Percentiles rank a stretch among this genome's conserved stretches.
These are phyloP conservation scores for Auriscalpium vulgare DNA, from an alignment of 768 basidiomycete species.

Conservation along the genomic window DNA sequence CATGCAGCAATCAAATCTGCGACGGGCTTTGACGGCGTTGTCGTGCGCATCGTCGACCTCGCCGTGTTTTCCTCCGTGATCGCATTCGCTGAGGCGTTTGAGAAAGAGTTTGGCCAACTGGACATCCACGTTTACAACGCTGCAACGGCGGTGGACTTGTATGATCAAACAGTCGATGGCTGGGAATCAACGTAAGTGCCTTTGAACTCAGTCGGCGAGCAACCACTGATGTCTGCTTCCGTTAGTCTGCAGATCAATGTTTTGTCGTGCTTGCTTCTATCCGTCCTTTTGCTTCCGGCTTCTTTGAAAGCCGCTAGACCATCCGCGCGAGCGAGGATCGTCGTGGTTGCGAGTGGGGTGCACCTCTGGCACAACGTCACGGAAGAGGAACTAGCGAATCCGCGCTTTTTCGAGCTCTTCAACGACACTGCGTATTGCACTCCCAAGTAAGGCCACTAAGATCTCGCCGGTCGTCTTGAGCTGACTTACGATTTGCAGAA, in stretches of 20 bases:
- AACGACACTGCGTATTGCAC: constrained; percentile 5
- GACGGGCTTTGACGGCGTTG: constrained; percentile 9
- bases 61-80: constrained; percentile 16
- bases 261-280: constrained; percentile 32
- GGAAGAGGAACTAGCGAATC: constrained; percentile 1
- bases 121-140: constrained; percentile 22
- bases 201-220: no score
- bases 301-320: constrained; percentile 27
- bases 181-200: constrained; percentile 20
- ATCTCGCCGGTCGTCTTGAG: background rate
- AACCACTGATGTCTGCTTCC: background rate
- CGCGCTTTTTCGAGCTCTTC: constrained; percentile 1
- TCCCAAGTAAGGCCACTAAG: background rate
- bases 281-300: constrained; percentile 34
- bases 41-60: constrained; percentile 21
- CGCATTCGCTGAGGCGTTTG: constrained; percentile 14
- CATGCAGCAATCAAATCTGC: constrained; percentile 17
- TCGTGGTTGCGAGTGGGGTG: constrained; percentile 8
- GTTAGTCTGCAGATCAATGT: constrained; percentile 40
- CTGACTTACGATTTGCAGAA: background rate
- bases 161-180: constrained; percentile 22
- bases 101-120: constrained; percentile 15
- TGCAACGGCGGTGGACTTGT: constrained; percentile 13
- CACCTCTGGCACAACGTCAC: constrained; percentile 2
- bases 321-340: constrained; percentile 7